phyloP scores from a whole-genome alignment of 148 eudicot species.

The Arbutus unedo region DNA sequence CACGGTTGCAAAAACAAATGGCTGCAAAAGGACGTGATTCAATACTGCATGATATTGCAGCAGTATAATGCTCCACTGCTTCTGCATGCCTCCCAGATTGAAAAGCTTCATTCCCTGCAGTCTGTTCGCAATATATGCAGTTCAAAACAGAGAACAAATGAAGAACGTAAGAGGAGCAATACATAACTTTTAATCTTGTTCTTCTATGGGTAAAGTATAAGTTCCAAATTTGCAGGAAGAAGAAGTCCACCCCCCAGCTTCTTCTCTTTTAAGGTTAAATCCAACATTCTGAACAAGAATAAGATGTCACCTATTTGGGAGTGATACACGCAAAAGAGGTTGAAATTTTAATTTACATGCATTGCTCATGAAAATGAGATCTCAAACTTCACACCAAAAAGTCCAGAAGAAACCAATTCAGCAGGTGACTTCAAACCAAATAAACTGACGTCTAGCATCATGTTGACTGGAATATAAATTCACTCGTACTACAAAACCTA shows the following conservation, averaged over 20 bases:
- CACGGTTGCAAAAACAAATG: slow-evolving; percentile 90
- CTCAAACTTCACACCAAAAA: background rate
- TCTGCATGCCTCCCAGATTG: slow-evolving; percentile 69
- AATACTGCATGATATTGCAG: slow-evolving; percentile 61
- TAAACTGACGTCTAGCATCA: background rate
- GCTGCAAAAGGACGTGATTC: slow-evolving; percentile 87
- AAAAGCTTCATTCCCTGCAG: slow-evolving; percentile 83
- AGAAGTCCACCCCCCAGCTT: background rate
- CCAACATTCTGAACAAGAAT: background rate
- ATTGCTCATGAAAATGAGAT: background rate
- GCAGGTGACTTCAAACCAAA: background rate
- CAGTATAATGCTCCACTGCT: slow-evolving; percentile 80
- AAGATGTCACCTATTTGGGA: background rate
- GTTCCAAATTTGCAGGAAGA: background rate
- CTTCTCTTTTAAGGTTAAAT: background rate
- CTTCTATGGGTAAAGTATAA: background rate
- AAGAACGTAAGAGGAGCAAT: background rate
- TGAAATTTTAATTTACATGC: background rate
- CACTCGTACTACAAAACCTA: background rate
- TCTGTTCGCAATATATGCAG: slow-evolving; percentile 37
- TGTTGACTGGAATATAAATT: background rate
- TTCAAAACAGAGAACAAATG: background rate
- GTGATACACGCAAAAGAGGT: background rate
- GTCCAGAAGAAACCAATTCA: no score
- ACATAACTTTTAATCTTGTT: slow-evolving; percentile 1